Evolutionary conservation across 768 basidiomycete genomes (phyloP), one percentile per base, ranked within the genome.

Genomic region (Mycena venus): DNA sequence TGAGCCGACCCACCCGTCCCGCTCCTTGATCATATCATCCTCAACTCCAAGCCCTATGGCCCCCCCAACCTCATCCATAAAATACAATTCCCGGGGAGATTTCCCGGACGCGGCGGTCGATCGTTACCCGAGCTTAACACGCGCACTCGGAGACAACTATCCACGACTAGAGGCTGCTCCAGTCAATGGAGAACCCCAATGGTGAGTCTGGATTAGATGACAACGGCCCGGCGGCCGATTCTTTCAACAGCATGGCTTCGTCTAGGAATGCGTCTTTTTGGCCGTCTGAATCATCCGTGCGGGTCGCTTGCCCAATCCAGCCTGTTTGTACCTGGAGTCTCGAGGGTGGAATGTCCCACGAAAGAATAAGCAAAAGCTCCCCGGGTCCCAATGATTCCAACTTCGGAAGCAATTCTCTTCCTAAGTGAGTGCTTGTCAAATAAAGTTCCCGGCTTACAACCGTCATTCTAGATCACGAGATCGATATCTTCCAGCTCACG

Each of bases 71-170:
- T 32, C 59, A 23, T 4, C 23, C 25, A 56, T 58, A 44, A 42
- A 19, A 21, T 49, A 40, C 60, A 62, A 53, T 44, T 42, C 42
- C 31, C n/a, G 31, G 17, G 62, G 62, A 19, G 23, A 71, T 14
- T 71, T 71, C 27, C 34, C 70, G 12, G 31, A 31, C n/a, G 40
- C 55, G 2, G 19, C 25, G 2, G 53, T 71, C 53, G 12, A 58
- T 5, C 70, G 62, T 23, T 71, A 71, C 53, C 70, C 70, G 9
- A 71, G 55, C 62, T 56, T 71, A 9, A 58, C 70, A 3, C n/a
- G 44, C n/a, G 70, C 70, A 14, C 29, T 71, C 40, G 70, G 70
- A 2, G 36, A 64, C 32, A 32, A 29, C 31, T 71, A 71, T 31
- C 70, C 70, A 19, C 23, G 62, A 31, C 14, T 64, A n/a, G n/a